Conservation (phyloP, 495 filamentous ascomycete genomes). For the Aspergillus sclerotiicarbonarius region DNA sequence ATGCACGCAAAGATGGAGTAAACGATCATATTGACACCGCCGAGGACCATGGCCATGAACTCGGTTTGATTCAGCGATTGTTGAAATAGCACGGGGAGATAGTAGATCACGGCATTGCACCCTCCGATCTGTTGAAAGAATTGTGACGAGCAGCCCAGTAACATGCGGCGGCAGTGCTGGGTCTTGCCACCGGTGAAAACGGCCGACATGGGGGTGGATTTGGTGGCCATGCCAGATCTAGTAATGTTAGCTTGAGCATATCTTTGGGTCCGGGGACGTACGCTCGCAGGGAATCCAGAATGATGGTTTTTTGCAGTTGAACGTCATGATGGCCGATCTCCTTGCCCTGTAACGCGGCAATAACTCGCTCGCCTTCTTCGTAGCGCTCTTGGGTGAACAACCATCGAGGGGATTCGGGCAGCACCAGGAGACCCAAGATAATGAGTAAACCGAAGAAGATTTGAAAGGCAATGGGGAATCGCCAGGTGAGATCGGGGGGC, state of each 20-base stretch:
- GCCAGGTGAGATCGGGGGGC: constrained; percentile 47
- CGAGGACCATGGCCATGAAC: constrained; percentile 65
- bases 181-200: constrained; percentile 45
- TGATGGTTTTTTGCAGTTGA: too few species aligned
- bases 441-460: constrained; percentile 67
- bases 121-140: constrained; percentile 77
- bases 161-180: constrained; percentile 45
- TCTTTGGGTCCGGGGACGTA: too few species aligned
- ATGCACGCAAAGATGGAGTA: constrained; percentile 59
- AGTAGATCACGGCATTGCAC: constrained; percentile 85
- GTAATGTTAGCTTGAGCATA: too few species aligned
- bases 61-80: constrained; percentile 55
- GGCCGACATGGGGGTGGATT: too few species aligned
- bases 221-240: too few species aligned
- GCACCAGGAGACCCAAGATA: constrained; percentile 52
- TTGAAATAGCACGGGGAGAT: constrained; percentile 75
- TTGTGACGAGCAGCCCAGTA: constrained; percentile 46
- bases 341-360: constrained; percentile 53
- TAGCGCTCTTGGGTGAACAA: constrained; percentile 62
- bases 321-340: constrained; percentile 29
- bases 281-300: too few species aligned
- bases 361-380: constrained; percentile 59
- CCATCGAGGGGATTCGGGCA: constrained; percentile 79
- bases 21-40: constrained; percentile 77
- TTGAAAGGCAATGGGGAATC: constrained; percentile 78